Percentiles rank a stretch among this genome's conserved stretches.
phyloP scores from a whole-genome alignment of 163 green algal species.

The Scenedesmus sp. region DNA sequence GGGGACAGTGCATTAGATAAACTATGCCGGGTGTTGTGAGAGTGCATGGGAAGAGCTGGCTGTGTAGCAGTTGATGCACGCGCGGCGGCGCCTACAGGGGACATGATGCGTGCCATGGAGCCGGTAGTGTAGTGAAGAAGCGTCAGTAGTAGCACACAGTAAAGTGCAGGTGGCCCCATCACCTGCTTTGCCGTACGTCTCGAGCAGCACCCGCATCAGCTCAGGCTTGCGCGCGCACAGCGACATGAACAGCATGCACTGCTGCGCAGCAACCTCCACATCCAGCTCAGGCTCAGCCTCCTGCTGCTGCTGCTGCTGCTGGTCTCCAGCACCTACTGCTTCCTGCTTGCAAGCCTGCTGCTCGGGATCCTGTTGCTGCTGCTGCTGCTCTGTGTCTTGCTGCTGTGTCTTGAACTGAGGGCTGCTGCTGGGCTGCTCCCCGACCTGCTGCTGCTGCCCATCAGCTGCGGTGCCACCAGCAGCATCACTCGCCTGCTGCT shows the following conservation, averaged over 20 bases:
- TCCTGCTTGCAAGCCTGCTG: neutral
- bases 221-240: constrained; percentile 74
- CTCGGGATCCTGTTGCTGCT: neutral
- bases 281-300: constrained; percentile 7
- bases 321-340: neutral
- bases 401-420: neutral
- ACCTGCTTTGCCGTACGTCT: constrained; percentile 56
- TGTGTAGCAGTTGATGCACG: constrained; percentile 60
- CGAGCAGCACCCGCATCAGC: constrained; percentile 71
- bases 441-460: constrained; percentile 7
- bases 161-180: neutral
- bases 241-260: constrained; percentile 75
- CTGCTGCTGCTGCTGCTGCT: constrained; percentile 40
- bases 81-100: neutral
- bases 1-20: neutral
- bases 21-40: neutral
- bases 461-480: neutral
- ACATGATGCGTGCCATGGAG: no score
- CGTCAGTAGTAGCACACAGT: neutral
- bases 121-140: no score
- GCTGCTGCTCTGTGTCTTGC: constrained; percentile 19
- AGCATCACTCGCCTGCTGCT: neutral
- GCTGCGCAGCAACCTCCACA: constrained; percentile 50
- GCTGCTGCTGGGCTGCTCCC: constrained; percentile 8
- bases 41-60: constrained; percentile 64